Evolutionary conservation across 805 yeast species (phyloP), one percentile per base, ranked within the genome.

Genomic region (Candida khao-thaluensis): DNA sequence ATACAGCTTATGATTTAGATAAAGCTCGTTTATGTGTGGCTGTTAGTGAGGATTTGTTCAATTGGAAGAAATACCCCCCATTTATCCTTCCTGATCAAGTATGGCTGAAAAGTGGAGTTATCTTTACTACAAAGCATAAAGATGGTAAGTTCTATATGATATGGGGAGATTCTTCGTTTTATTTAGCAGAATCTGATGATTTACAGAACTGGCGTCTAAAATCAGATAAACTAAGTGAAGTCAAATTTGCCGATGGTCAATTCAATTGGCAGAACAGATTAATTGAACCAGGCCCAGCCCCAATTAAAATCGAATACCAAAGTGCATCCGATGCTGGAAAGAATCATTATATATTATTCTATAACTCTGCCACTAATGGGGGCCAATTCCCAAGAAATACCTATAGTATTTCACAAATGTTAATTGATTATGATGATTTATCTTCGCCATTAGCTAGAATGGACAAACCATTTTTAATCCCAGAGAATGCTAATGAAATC

Each of bases 31-130:
- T 68, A 17, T 68, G 72, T 47, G 64, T 67, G 26, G 73, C 73
- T 7, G 55, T 58, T 2, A 56, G 62, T 16, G 54, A 53, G 17
- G 64, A 67, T 49, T 50, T 68, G 40, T 59, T 64, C 47, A 44
- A 52, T 30, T 68, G 73, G 73, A 52, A 44, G 21, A 68, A 68
- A 48, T 54, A 58, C 38, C 66, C 66, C 5, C 62, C 71, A 7
- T 43, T 67, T 31, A 49, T 67, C 16, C 50, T 52, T 6, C 49
- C 54, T 4, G 47, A 51, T 28, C 27, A 33, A 28, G 28, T 33
- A 12, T 67, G 72, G 72, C 67, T 61, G 65, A 68, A 68, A 47
- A 58, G 65, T 12, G 73, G 71, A 2, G 71, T 72, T 2, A 47
- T 68, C 1, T 63, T 68, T 42, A 56, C 57, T 5, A 67, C 66